Evolutionary conservation across 1,284 basidiomycete species (phyloP).

Genomic region (Gomphus bonarii): DNA sequence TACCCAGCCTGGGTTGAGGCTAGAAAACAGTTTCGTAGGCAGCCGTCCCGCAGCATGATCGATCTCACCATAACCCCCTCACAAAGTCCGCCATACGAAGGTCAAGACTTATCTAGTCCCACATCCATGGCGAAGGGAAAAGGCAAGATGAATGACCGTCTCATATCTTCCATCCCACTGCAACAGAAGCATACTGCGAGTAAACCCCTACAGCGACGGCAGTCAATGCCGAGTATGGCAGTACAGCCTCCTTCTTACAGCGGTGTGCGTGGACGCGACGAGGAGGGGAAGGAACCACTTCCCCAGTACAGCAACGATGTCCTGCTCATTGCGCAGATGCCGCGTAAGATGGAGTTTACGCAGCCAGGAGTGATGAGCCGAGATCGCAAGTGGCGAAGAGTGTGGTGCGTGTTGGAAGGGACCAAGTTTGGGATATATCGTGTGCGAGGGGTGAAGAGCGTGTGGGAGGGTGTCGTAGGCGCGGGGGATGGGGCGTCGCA

Average conservation of each 20-base stretch:
- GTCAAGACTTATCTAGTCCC: conserved; percentile 2
- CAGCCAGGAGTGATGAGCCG: conserved; percentile 78
- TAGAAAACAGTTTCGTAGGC: conserved; percentile 28
- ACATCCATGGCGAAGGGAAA: conserved; percentile 14
- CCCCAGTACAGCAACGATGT: conserved; percentile 80
- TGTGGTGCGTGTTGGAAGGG: conserved; percentile 87
- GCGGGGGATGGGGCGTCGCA: conserved; percentile 41
- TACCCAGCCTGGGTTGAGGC: not conserved
- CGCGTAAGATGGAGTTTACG: conserved; percentile 91
- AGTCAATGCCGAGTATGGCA: conserved; percentile 19
- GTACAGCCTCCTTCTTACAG: conserved; percentile 14
- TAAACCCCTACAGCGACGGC: conserved; percentile 23
- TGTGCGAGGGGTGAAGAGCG: conserved; percentile 40
- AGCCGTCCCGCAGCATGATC: conserved; percentile 49
- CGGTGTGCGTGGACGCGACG: conserved; percentile 27
- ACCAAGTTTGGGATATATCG: conserved; percentile 83
- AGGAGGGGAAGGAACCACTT: conserved; percentile 76
- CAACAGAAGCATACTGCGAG: conserved; percentile 15
- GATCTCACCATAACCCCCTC: conserved; percentile 25
- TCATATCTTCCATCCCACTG: not conserved
- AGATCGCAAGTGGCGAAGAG: conserved; percentile 86
- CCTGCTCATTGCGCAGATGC: conserved; percentile 77
- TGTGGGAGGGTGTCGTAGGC: conserved; percentile 64
- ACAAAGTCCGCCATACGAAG: conserved; percentile 16
- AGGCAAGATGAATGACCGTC: conserved; percentile 10